Percentiles rank a stretch among this genome's conserved stretches.
phyloP scores from a whole-genome alignment of 139 green algal genomes.

The Volvox reticuliferus region DNA sequence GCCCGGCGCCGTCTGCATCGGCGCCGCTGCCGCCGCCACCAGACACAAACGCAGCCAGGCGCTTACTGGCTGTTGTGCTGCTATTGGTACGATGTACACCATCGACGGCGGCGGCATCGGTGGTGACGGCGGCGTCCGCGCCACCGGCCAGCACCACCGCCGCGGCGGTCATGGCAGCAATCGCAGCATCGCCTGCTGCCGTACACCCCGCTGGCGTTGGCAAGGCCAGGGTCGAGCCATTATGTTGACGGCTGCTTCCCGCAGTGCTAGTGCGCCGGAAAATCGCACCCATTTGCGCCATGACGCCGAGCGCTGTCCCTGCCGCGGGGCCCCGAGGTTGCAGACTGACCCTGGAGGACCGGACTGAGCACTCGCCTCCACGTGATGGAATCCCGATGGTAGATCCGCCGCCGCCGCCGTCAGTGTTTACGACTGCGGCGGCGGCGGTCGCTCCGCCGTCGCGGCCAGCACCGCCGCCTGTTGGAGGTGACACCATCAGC shows the following conservation, averaged over 20 bases:
- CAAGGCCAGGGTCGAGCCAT: background rate
- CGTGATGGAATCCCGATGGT: background rate
- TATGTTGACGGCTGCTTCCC: background rate
- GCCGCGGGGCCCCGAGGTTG: background rate
- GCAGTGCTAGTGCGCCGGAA: background rate
- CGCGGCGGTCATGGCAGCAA: background rate
- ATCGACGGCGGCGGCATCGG: background rate
- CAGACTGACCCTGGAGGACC: too few relatives aligned
- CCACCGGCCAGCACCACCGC: background rate
- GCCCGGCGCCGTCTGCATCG: background rate
- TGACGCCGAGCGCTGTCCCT: background rate
- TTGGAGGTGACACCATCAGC: background rate
- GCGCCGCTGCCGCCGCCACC: background rate
- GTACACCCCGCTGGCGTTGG: background rate
- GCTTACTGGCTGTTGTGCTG: background rate
- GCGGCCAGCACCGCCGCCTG: too few relatives aligned
- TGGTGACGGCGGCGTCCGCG: background rate
- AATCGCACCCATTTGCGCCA: background rate
- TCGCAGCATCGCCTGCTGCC: background rate
- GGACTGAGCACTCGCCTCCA: too few relatives aligned
- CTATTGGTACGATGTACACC: background rate
- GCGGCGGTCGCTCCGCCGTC: background rate
- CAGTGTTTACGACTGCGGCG: background rate
- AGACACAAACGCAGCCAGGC: slow-evolving; percentile 8
- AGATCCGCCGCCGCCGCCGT: too few relatives aligned